A percentile compares a stretch with the other conserved stretches of the same genome.
These are phyloP conservation scores for Russula griseocarnosa DNA, from an alignment of 768 basidiomycete genomes.

Conservation along the genomic window DNA sequence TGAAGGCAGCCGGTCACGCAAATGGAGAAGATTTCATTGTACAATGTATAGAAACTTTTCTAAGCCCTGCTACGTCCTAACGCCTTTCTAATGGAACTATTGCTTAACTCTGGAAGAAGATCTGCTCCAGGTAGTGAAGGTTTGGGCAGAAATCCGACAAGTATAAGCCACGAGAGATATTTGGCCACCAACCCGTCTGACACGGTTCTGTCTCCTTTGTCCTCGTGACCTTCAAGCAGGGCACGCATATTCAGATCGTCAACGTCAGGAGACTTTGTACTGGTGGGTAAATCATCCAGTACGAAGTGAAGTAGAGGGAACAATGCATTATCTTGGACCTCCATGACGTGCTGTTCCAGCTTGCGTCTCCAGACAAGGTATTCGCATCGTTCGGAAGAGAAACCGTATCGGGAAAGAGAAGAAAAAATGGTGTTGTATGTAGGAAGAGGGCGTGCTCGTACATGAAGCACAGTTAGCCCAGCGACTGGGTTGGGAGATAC, in stretches of 20 bases:
- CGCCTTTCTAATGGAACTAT: conserved; percentile 48
- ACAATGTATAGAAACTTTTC: neutral
- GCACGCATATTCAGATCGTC: conserved; percentile 81
- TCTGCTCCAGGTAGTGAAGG: conserved; percentile 41
- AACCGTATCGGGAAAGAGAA: conserved; percentile 75
- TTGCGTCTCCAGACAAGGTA: conserved; percentile 89
- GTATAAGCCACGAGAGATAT: conserved; percentile 90
- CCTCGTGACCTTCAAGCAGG: conserved; percentile 46
- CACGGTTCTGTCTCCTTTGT: conserved; percentile 51
- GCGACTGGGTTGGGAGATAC: conserved; percentile 48
- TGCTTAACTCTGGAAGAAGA: conserved; percentile 48
- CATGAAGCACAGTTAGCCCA: conserved; percentile 64
- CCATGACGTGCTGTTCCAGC: conserved; percentile 93
- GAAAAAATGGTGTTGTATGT: conserved; percentile 86
- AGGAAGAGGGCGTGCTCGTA: conserved; percentile 80
- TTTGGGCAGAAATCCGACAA: conserved; percentile 71
- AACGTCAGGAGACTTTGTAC: conserved; percentile 88
- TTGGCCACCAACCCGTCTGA: conserved; percentile 72
- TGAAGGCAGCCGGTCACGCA: neutral
- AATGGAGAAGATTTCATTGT: neutral
- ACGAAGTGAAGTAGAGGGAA: conserved; percentile 98
- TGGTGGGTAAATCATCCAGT: conserved; percentile 93
- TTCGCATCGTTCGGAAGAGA: conserved; percentile 69
- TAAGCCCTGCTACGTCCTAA: conserved; percentile 61
- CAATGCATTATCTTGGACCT: conserved; percentile 91